These are phyloP conservation scores for Phaeoacremonium minimum DNA, from an alignment of 2,329 filamentous ascomycete genomes.

Conservation along the genomic window DNA sequence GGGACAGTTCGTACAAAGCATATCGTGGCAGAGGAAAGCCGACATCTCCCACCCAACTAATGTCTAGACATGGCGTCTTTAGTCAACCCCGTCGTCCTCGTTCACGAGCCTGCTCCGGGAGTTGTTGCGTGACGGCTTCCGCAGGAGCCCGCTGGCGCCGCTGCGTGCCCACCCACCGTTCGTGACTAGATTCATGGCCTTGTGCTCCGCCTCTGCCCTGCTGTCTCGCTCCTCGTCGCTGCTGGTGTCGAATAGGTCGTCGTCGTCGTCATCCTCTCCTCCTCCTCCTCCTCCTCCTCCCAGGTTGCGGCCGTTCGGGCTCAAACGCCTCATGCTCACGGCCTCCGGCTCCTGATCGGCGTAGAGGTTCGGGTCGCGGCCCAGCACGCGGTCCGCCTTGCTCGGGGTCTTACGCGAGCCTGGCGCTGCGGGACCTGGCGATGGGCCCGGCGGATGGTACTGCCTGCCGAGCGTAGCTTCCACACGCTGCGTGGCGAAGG, in stretches of 20 bases:
- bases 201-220: conserved; percentile 36
- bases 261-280: conserved; percentile 31
- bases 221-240: conserved; percentile 20
- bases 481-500: conserved; percentile 11
- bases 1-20: not conserved
- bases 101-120: conserved; percentile 20
- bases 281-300: conserved; percentile 18
- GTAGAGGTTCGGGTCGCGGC: conserved; percentile 52
- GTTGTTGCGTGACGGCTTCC: conserved; percentile 21
- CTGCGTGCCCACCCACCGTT: conserved; percentile 32
- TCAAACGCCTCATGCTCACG: conserved; percentile 42
- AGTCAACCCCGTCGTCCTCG: conserved; percentile 22
- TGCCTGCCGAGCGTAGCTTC: conserved; percentile 23
- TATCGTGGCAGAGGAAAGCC: not conserved
- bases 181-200: conserved; percentile 38
- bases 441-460: conserved; percentile 13
- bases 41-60: not conserved
- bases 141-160: conserved; percentile 37
- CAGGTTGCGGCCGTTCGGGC: conserved; percentile 36
- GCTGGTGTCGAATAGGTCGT: conserved; percentile 18
- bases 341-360: conserved; percentile 35
- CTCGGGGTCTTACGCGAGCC: conserved; percentile 35
- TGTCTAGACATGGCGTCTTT: too few relatives aligned
- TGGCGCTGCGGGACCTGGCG: conserved; percentile 8
- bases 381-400: conserved; percentile 56